phyloP scores from a whole-genome alignment of 441 rosid genomes.

The Arabidopsis lyrata region DNA sequence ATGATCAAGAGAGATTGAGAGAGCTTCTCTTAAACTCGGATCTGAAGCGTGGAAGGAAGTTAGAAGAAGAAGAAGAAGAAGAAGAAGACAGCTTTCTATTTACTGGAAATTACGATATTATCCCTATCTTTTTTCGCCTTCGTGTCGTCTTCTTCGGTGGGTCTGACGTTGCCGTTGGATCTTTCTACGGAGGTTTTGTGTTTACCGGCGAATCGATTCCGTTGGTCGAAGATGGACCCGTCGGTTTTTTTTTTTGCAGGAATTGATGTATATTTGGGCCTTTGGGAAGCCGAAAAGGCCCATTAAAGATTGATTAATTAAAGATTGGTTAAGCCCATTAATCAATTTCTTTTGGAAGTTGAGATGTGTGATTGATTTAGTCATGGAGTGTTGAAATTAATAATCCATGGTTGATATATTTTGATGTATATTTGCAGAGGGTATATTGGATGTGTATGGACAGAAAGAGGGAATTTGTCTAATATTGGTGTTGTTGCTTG shows the following conservation, averaged over 20 bases:
- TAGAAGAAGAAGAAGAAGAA: too few species aligned
- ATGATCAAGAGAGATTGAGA: too few species aligned
- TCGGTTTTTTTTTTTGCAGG: slow-evolving; percentile 79
- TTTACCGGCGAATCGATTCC: slow-evolving; percentile 66
- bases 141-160: slow-evolving; percentile 55
- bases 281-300: slow-evolving; percentile 50
- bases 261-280: slow-evolving; percentile 63
- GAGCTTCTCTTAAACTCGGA: too few species aligned
- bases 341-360: too few species aligned
- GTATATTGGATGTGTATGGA: too few species aligned
- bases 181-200: slow-evolving; percentile 69
- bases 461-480: too few species aligned
- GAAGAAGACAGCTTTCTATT: not conserved
- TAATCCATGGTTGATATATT: too few species aligned
- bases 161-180: slow-evolving; percentile 69
- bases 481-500: too few species aligned
- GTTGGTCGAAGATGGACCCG: slow-evolving; percentile 67
- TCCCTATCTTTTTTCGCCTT: slow-evolving; percentile 50
- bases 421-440: too few species aligned
- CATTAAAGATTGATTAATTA: not conserved
- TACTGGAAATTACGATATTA: not conserved
- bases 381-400: too few species aligned
- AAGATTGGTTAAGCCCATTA: too few species aligned
- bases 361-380: too few species aligned
- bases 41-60: not conserved